phyloP scores from a whole-genome alignment of 2,329 filamentous ascomycete genomes.

The Diaporthe destruens region DNA sequence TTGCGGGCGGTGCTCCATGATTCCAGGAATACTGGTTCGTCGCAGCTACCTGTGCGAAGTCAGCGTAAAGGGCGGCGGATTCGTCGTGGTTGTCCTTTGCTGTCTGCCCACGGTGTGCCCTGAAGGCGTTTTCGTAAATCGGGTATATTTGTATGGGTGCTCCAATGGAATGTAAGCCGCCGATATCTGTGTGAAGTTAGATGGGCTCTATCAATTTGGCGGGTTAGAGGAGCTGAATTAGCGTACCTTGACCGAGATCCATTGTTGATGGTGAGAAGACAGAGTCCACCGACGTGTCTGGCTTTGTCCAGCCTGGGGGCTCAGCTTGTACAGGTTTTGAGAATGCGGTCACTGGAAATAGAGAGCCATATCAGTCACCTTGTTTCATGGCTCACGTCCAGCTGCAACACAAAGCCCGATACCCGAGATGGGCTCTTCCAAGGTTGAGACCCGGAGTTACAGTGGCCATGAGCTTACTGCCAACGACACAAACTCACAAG shows the following conservation, averaged over 20 bases:
- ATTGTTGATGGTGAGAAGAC: slow-evolving; percentile 55
- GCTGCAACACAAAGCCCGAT: not conserved
- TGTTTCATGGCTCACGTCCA: not conserved
- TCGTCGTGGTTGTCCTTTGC: slow-evolving; percentile 68
- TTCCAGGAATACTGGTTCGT: slow-evolving; percentile 69
- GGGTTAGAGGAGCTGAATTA: slow-evolving; percentile 60
- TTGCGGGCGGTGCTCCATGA: slow-evolving; percentile 59
- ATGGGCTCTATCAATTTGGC: slow-evolving; percentile 47
- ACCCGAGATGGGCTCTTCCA: not conserved
- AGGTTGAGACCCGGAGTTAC: too few species aligned
- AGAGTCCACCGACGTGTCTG: slow-evolving; percentile 47
- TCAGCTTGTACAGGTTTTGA: slow-evolving; percentile 53
- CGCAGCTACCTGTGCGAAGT: slow-evolving; percentile 69
- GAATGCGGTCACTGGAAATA: slow-evolving; percentile 50
- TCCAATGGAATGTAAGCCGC: slow-evolving; percentile 69
- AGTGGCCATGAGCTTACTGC: not conserved
- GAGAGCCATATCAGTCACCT: not conserved
- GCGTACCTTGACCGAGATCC: slow-evolving; percentile 57
- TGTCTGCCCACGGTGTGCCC: slow-evolving; percentile 67
- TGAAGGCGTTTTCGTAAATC: slow-evolving; percentile 74
- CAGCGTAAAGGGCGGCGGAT: slow-evolving; percentile 70
- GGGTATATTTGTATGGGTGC: slow-evolving; percentile 77
- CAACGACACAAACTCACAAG: slow-evolving; percentile 53
- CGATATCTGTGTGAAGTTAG: slow-evolving; percentile 58
- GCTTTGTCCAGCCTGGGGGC: slow-evolving; percentile 70